Conservation (phyloP, 192 early-diverging fungal species). For the Backusella luteola region DNA sequence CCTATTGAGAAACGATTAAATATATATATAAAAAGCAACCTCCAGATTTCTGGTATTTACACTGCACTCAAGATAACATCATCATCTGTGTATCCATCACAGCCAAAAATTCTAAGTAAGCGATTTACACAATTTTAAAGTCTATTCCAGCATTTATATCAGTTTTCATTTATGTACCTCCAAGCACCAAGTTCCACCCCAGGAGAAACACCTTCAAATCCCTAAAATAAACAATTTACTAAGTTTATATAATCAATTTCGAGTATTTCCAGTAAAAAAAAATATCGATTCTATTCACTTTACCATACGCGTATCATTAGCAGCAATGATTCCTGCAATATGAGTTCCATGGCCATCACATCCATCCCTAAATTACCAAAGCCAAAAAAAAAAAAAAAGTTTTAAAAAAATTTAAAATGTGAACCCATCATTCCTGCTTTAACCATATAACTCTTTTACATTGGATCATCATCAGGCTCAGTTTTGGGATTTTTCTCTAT, state of each 20-base stretch:
- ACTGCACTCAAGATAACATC: slow-evolving; percentile 58
- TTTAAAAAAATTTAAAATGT: background rate
- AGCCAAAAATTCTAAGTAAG: slow-evolving; percentile 67
- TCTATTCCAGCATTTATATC: background rate
- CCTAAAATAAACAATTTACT: slow-evolving; percentile 14
- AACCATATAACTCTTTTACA: background rate
- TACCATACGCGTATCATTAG: slow-evolving; percentile 15
- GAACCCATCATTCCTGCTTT: background rate
- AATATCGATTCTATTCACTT: background rate
- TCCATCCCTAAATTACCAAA: slow-evolving; percentile 1
- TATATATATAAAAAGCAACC: too few relatives aligned
- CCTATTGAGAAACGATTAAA: background rate
- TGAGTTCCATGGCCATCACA: slow-evolving; percentile 64
- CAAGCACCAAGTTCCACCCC: slow-evolving; percentile 69
- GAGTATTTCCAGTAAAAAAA: background rate
- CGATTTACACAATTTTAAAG: background rate
- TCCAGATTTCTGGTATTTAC: background rate
- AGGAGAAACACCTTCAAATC: slow-evolving; percentile 60
- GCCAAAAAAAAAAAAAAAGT: background rate
- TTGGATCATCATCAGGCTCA: slow-evolving; percentile 19
- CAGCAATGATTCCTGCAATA: slow-evolving; percentile 59
- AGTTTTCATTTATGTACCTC: slow-evolving; percentile 40
- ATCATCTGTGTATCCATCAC: slow-evolving; percentile 61
- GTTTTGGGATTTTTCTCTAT: background rate
- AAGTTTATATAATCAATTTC: slow-evolving; percentile 12